Base-by-base conservation (phyloP, 768 basidiomycete genomes). In the Porpolomopsis calyptriformis region DNA sequence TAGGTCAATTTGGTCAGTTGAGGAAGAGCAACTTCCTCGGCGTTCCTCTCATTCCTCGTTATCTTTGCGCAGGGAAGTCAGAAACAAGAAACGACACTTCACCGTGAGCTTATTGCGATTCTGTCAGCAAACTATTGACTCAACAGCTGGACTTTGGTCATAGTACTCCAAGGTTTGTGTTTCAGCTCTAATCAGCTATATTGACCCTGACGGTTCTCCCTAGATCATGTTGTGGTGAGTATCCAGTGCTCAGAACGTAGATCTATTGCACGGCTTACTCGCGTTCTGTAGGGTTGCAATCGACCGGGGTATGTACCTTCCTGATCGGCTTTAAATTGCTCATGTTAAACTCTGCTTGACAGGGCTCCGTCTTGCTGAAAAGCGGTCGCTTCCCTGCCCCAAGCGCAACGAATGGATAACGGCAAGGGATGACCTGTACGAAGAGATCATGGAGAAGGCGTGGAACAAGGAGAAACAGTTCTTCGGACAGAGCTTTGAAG, bases 401-500 rank as follows among this genome's bases (percentile, higher is more conserved):
- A 73, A 72, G 11, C 77, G 83, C 14, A 59, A 59, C 35, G 71
- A 76, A 45, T 96, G 93, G 93, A 60, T 82, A 14, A 67, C 64
- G 1, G 77, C 82, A 2, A 77, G 93, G 16, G 93, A 98, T 55
- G 62, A 69, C 4, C 64, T 98, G 4, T 99, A 97, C 61, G 94
- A 98, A 60, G 84, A 96, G 51, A 85, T 98, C 53, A 90, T 92
- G 85, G 60, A 74, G 22, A 85, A 83, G 57, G 86, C 88, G 0
- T 96, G 85, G 84, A 86, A 93, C 63, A 61, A 73, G 23, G 71
- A 78, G 35, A 63, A 75, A 49, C 64, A 74, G 54, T 76, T 72
- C 60, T 93, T 91, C 55, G 82, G 80, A 18, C 93, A 99, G 65
- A 83, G 83, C 57, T 99, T 92, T 62, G 94, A 97, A 55, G 85